Percentiles rank a stretch among this genome's conserved stretches.
Conservation (phyloP, 1,139 yeast genomes). For the Candida glucosophila region DNA sequence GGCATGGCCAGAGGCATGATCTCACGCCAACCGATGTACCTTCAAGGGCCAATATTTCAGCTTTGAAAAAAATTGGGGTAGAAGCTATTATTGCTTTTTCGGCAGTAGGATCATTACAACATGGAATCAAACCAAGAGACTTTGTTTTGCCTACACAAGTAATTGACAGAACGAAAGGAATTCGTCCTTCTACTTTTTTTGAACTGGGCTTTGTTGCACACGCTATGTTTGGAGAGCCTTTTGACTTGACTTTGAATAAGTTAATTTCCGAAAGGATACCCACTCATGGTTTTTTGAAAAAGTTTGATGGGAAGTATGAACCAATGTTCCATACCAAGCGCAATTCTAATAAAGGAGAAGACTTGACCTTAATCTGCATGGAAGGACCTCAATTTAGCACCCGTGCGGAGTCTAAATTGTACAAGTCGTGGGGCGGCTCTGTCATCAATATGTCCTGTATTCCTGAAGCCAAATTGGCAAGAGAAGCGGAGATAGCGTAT, state of each 20-base stretch:
- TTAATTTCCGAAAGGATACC: slow-evolving; percentile 52
- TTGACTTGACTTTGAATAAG: slow-evolving; percentile 64
- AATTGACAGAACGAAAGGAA: slow-evolving; percentile 94
- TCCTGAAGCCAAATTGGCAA: slow-evolving; percentile 93
- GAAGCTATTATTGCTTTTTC: slow-evolving; percentile 85
- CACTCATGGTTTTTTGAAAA: slow-evolving; percentile 45
- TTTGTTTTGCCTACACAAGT: slow-evolving; percentile 92
- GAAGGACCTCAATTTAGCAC: slow-evolving; percentile 99
- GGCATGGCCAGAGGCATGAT: slow-evolving; percentile 91
- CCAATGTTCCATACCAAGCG: slow-evolving; percentile 50
- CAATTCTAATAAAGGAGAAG: slow-evolving; percentile 45
- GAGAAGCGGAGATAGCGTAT: slow-evolving; percentile 94
- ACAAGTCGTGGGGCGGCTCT: slow-evolving; percentile 85
- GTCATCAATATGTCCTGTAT: slow-evolving; percentile 94
- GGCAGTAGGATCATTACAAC: slow-evolving; percentile 93
- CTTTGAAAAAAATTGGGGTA: slow-evolving; percentile 80
- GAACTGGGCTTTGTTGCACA: slow-evolving; percentile 94
- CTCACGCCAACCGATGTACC: slow-evolving; percentile 90
- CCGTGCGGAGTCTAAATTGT: slow-evolving; percentile 89
- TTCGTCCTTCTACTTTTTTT: slow-evolving; percentile 82
- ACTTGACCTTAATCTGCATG: slow-evolving; percentile 87
- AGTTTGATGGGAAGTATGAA: slow-evolving; percentile 30
- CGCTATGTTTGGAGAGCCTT: slow-evolving; percentile 96
- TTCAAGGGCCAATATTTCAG: slow-evolving; percentile 89
- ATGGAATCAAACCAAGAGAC: slow-evolving; percentile 85